A percentile compares a stretch with the other conserved stretches of the same genome.
Evolutionary conservation across 148 eudicot species (phyloP).

Genomic region (Dianthus caryophyllus): DNA sequence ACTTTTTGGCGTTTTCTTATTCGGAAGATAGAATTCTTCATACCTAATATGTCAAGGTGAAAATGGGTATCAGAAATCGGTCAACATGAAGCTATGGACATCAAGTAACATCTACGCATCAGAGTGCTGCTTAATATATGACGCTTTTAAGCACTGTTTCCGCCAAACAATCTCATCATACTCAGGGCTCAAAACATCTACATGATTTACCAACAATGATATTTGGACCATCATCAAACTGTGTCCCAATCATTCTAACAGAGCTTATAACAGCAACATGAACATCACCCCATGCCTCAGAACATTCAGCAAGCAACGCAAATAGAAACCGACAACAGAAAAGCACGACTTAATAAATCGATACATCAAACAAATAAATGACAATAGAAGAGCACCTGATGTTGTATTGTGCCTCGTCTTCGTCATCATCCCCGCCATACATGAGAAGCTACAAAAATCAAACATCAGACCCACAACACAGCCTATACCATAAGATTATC

Average conservation of each 20-base stretch:
- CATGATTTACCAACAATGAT: no score
- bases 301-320: no score
- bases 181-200: no score
- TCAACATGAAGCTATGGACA: not conserved
- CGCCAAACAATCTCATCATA: no score
- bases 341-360: no score
- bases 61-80: no score
- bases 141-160: not conserved
- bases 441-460: constrained; percentile 49
- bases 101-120: not conserved
- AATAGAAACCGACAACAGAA: no score
- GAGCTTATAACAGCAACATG: no score
- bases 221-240: no score
- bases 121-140: not conserved
- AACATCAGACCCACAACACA: not conserved
- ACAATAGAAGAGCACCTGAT: constrained; percentile 37
- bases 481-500: not conserved
- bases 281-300: no score
- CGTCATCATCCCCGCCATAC: constrained; percentile 43
- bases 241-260: no score
- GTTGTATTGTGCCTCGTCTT: constrained; percentile 40
- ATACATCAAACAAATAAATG: no score
- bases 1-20: constrained; percentile 36
- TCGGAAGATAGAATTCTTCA: constrained; percentile 63
- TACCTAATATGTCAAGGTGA: constrained; percentile 37